Base-by-base conservation (phyloP, 106 monocot genomes). In the Dendrobium officinale region DNA sequence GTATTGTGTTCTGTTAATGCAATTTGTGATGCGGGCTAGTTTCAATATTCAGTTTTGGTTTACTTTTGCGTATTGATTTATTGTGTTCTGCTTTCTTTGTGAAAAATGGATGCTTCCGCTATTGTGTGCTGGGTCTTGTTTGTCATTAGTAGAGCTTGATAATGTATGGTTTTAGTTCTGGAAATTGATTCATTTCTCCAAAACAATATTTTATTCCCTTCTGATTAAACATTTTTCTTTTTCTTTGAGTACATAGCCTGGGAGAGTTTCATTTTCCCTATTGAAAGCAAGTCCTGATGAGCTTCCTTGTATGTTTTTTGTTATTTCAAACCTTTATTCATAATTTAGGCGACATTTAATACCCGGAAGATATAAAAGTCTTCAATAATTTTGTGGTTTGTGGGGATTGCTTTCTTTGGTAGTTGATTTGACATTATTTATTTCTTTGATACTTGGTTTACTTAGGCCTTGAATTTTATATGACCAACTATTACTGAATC, bases 371-470 rank as follows among this genome's bases (percentile, higher is more conserved):
- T 24, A 66, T 13, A 13, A 51, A 51, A 3, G 10, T 10, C 3
- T 51, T 51, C 51, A 51, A 51, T 51, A 10, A 51, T 13, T 51
- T 51, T 51, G 37, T 51, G 51, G 51, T 51, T 51, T 51, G 13
- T 51, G 51, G 51, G 51, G 51, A 51, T 51, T 51, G 13, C 51
- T 51, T 51, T 4, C 45, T 51, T 51, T 51, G 51, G 51, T 51
- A 51, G 51, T 51, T 51, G 51, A 51, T 51, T 51, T 51, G 51
- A 51, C 51, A 51, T 51, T 51, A 13, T 51, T 51, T 51, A 77
- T 75, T 31, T 79, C 64, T 19, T 76, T 75, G 51, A 51, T 51
- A 51, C 51, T 51, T 51, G 51, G 51, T 51, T 51, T 15, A 51
- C 51, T 13, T 51, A 51, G 51, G 51, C 10, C 51, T 76, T 16